Conservation (phyloP, 2,329 filamentous ascomycete genomes). For the Monosporascus sp. region DNA sequence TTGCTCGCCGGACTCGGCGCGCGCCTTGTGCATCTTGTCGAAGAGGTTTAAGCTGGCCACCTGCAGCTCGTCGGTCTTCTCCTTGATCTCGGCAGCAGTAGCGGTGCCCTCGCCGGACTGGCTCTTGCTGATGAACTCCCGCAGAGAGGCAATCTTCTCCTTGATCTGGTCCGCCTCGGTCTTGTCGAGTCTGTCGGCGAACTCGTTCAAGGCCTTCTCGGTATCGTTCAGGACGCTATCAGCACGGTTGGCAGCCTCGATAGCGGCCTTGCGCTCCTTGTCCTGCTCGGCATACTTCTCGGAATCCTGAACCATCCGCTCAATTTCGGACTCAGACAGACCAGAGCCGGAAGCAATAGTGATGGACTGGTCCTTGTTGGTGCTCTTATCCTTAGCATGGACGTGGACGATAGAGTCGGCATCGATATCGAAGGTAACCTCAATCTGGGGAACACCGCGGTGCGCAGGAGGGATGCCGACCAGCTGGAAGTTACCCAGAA, state of each 20-base stretch:
- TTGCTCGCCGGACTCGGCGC: slow-evolving; percentile 59
- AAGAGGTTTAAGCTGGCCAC: slow-evolving; percentile 93
- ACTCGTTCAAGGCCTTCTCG: slow-evolving; percentile 96
- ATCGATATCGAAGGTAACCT: slow-evolving; percentile 98
- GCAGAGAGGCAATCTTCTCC: slow-evolving; percentile 84
- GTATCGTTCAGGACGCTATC: slow-evolving; percentile 96
- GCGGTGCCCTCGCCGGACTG: slow-evolving; percentile 84
- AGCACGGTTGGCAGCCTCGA: slow-evolving; percentile 95
- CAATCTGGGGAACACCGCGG: slow-evolving; percentile 91
- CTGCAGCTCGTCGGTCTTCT: slow-evolving; percentile 98
- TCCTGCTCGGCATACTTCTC: slow-evolving; percentile 93
- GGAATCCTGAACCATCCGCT: slow-evolving; percentile 96
- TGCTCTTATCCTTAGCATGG: slow-evolving; percentile 97
- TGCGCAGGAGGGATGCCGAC: slow-evolving; percentile 94
- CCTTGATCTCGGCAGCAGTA: slow-evolving; percentile 91
- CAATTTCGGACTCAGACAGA: slow-evolving; percentile 89
- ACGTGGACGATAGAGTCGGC: slow-evolving; percentile 98
- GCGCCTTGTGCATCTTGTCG: slow-evolving; percentile 99
- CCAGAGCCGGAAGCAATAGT: slow-evolving; percentile 97
- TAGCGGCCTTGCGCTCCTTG: slow-evolving; percentile 93
- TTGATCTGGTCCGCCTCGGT: slow-evolving; percentile 85
- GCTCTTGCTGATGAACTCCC: slow-evolving; percentile 89
- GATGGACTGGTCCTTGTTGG: slow-evolving; percentile 99
- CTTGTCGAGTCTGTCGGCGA: slow-evolving; percentile 95
- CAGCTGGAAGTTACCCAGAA: slow-evolving; percentile 98